Evolutionary conservation across 768 basidiomycete genomes (phyloP).

Genomic region (Serendipita sp.): DNA sequence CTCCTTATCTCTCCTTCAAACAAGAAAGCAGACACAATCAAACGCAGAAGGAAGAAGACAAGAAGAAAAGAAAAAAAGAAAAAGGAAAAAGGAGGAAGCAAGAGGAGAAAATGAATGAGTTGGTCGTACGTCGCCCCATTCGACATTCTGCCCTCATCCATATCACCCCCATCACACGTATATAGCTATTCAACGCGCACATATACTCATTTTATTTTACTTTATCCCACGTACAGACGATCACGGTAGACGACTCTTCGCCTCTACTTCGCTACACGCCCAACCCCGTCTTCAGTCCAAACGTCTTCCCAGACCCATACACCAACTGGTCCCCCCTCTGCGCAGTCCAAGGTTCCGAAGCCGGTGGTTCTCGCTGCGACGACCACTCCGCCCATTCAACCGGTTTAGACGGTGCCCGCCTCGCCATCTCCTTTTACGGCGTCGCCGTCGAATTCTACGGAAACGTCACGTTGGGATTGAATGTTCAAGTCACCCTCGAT

Average conservation of each 20-base stretch:
- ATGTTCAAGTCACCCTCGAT: background rate
- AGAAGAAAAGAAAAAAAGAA: no score
- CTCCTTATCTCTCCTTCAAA: no score
- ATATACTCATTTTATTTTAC: no score
- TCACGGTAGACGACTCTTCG: background rate
- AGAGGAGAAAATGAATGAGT: no score
- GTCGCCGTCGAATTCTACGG: background rate
- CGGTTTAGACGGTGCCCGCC: background rate
- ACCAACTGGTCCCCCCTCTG: background rate
- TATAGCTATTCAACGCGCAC: no score
- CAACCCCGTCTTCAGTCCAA: background rate
- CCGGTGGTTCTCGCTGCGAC: background rate
- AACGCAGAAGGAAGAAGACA: no score
- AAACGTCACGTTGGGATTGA: background rate
- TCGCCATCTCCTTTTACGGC: background rate
- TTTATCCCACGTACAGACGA: background rate
- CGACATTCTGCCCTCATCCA: no score
- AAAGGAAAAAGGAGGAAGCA: no score
- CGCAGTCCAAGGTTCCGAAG: background rate
- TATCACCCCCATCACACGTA: no score
- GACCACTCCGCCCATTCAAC: background rate
- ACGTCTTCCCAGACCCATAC: no score
- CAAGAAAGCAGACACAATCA: no score
- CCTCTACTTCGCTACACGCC: background rate
- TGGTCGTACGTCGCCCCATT: no score